Percentiles rank a stretch among this genome's conserved stretches.
These are phyloP conservation scores for Pelargonium myrrhifolium DNA, from an alignment of 441 rosid species.

Conservation along the genomic window DNA sequence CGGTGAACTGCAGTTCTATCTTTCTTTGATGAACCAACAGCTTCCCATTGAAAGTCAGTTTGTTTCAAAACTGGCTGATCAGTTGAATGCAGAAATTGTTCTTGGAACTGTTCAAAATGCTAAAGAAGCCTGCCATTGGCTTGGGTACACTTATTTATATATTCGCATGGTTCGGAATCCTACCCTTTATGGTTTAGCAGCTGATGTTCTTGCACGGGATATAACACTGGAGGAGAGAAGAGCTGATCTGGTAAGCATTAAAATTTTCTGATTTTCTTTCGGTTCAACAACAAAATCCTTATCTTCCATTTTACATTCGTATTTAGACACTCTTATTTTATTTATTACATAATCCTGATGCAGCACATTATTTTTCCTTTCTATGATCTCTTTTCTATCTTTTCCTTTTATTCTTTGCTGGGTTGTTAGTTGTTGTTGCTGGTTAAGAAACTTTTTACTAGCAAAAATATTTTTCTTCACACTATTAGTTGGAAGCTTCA, in stretches of 20 bases:
- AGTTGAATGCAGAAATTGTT: constrained; percentile 93
- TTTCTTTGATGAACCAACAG: constrained; percentile 92
- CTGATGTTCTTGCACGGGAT: constrained; percentile 41
- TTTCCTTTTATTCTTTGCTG: too few relatives aligned
- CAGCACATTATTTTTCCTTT: too few relatives aligned
- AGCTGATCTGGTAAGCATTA: constrained; percentile 74
- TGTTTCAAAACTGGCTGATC: constrained; percentile 86
- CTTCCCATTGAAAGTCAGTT: constrained; percentile 96
- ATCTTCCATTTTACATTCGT: too few relatives aligned
- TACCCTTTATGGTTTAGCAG: constrained; percentile 71
- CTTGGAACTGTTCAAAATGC: constrained; percentile 96
- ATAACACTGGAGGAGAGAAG: constrained; percentile 94
- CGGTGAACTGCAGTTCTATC: constrained; percentile 77
- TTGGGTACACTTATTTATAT: constrained; percentile 78
- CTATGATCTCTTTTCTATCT: too few relatives aligned
- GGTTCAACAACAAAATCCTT: constrained; percentile 23
- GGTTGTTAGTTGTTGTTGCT: too few relatives aligned
- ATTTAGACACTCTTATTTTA: too few relatives aligned
- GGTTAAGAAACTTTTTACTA: too few relatives aligned
- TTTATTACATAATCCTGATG: too few relatives aligned
- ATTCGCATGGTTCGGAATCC: constrained; percentile 86
- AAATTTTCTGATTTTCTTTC: constrained; percentile 57
- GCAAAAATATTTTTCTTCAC: too few relatives aligned
- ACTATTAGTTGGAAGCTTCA: too few relatives aligned
- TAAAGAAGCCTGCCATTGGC: constrained; percentile 94